These are phyloP conservation scores for Komagataea norvegica DNA, from an alignment of 1,139 yeast species.

Conservation along the genomic window DNA sequence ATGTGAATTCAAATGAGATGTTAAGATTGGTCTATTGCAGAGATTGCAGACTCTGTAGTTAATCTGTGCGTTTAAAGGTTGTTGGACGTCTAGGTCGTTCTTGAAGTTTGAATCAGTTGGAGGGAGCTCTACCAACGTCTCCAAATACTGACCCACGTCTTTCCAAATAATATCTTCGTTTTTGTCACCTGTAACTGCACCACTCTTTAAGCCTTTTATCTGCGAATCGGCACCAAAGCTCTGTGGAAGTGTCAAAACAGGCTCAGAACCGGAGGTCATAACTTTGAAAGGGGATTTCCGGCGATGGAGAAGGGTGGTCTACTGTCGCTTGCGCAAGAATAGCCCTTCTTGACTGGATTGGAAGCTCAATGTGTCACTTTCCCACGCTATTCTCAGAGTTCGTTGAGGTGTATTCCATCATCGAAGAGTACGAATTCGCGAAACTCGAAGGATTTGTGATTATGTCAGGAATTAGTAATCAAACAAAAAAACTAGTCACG, in stretches of 20 bases:
- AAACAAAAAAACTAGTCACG: no score
- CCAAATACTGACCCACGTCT: slow-evolving; percentile 57
- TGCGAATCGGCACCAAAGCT: slow-evolving; percentile 25
- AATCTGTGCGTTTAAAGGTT: slow-evolving; percentile 40
- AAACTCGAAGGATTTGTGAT: no score
- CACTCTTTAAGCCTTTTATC: slow-evolving; percentile 21
- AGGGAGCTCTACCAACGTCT: slow-evolving; percentile 40
- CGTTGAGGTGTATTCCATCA: no score
- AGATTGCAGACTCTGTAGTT: slow-evolving; percentile 60
- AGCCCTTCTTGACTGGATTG: no score
- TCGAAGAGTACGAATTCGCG: no score
- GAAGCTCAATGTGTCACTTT: no score
- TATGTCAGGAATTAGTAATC: no score
- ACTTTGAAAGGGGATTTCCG: slow-evolving; percentile 1
- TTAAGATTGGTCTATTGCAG: slow-evolving; percentile 62
- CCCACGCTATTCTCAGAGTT: no score
- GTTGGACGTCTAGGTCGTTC: slow-evolving; percentile 30
- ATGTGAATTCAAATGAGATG: slow-evolving; percentile 42
- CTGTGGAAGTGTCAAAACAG: slow-evolving; percentile 16
- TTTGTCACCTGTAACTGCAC: neutral
- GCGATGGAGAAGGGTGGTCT: no score
- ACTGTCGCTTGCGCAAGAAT: no score
- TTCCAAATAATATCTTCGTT: slow-evolving; percentile 40
- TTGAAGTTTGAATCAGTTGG: slow-evolving; percentile 22
- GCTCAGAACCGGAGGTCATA: slow-evolving; percentile 25